Conservation (phyloP, 2,329 filamentous ascomycete genomes). For the Nothophaeocryptopus gaeumannii region DNA sequence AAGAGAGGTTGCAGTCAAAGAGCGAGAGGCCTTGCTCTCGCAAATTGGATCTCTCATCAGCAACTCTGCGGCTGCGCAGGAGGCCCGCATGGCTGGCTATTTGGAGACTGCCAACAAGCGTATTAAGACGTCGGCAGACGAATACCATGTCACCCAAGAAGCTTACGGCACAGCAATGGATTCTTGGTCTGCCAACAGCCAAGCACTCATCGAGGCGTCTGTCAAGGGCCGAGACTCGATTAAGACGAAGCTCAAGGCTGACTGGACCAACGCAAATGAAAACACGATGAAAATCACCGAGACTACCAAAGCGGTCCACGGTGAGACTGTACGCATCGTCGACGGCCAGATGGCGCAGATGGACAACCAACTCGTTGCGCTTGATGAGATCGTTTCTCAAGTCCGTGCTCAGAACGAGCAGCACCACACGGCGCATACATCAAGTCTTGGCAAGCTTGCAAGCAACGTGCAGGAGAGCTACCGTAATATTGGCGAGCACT, state of each 20-base stretch:
- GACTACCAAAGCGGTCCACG: conserved; percentile 82
- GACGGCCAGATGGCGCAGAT: conserved; percentile 86
- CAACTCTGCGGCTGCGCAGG: conserved; percentile 69
- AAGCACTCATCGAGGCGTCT: conserved; percentile 67
- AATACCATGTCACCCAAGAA: conserved; percentile 55
- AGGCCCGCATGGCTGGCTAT: conserved; percentile 64
- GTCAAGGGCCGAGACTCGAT: conserved; percentile 71
- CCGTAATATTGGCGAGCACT: conserved; percentile 65
- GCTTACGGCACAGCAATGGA: conserved; percentile 71
- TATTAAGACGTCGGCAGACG: conserved; percentile 48
- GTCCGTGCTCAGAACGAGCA: conserved; percentile 76
- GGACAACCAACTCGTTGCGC: conserved; percentile 78
- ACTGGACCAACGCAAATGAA: conserved; percentile 77
- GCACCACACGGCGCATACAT: conserved; percentile 68
- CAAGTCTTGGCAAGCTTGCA: conserved; percentile 65
- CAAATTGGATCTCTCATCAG: conserved; percentile 78
- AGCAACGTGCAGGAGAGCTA: conserved; percentile 71
- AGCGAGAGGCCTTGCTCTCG: conserved; percentile 68
- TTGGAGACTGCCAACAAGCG: conserved; percentile 62
- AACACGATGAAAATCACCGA: conserved; percentile 80
- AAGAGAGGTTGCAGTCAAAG: conserved; percentile 65
- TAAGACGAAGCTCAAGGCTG: conserved; percentile 78
- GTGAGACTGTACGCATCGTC: conserved; percentile 84
- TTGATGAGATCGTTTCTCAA: conserved; percentile 85
- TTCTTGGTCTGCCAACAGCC: conserved; percentile 68